These are phyloP conservation scores for Dictyostelium citrinum DNA, from an alignment of 78 protist species.

Conservation along the genomic window DNA sequence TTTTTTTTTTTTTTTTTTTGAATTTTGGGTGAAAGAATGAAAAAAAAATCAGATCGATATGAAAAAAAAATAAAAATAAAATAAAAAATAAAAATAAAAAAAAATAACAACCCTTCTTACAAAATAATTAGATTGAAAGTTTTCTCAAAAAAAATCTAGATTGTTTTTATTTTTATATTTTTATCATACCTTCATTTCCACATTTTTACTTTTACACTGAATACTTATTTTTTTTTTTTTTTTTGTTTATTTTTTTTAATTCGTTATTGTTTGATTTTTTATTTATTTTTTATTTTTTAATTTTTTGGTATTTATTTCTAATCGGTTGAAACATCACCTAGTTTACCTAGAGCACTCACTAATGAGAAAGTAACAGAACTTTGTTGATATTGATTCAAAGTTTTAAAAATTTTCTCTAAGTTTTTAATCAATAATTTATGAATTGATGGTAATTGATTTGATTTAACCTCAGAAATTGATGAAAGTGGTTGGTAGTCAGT, in stretches of 20 bases:
- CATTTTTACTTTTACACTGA: no score
- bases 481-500: conserved; percentile 55
- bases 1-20: no score
- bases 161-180: not conserved
- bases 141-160: no score
- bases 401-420: conserved; percentile 67
- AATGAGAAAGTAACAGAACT: conserved; percentile 50
- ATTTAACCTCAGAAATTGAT: conserved; percentile 39
- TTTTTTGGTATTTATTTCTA: not conserved
- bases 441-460: conserved; percentile 60
- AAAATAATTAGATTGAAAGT: not conserved
- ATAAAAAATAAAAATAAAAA: no score
- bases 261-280: no score
- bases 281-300: not conserved
- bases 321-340: conserved; percentile 14
- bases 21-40: not conserved
- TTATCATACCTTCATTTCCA: not conserved
- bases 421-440: conserved; percentile 63
- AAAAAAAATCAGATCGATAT: not conserved
- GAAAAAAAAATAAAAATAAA: no score
- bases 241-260: no score
- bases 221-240: not conserved
- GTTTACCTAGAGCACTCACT: conserved; percentile 43
- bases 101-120: no score
- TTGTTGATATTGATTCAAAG: conserved; percentile 62